These are phyloP conservation scores for Neofusicoccum parvum DNA, from an alignment of 2,329 filamentous ascomycete genomes.

Conservation along the genomic window DNA sequence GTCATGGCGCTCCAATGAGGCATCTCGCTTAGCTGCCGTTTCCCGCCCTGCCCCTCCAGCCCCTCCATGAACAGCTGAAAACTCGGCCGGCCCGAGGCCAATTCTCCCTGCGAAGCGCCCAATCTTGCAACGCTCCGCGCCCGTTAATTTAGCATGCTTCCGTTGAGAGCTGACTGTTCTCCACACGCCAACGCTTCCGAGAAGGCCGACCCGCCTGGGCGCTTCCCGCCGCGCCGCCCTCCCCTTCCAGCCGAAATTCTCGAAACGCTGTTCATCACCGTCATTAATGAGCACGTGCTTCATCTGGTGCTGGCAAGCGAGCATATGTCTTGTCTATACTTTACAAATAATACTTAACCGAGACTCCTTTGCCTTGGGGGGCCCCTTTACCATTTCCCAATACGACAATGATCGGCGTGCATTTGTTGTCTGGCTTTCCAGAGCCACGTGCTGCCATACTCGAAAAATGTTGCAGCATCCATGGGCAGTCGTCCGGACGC, in stretches of 20 bases:
- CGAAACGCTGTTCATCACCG: background rate
- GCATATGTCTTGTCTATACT: background rate
- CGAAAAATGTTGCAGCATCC: too few relatives aligned
- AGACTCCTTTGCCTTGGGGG: background rate
- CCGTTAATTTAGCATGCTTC: background rate
- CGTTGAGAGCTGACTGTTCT: background rate
- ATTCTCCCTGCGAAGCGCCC: background rate
- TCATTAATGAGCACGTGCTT: background rate
- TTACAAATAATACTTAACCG: background rate
- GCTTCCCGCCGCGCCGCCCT: background rate
- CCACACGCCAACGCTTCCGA: background rate
- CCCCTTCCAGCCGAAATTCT: background rate
- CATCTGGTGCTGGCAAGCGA: background rate
- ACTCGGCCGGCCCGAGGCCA: background rate
- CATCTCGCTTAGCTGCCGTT: conserved; percentile 14
- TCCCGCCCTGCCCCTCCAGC: background rate
- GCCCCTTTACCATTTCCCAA: background rate
- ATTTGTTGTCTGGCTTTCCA: background rate
- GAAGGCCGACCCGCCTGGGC: background rate
- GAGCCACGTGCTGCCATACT: too few relatives aligned
- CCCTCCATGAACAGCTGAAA: conserved; percentile 12
- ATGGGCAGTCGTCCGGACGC: background rate
- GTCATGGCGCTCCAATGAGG: conserved; percentile 16
- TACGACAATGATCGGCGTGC: background rate
- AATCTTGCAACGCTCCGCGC: background rate